Percentiles rank a stretch among this genome's conserved stretches.
These are phyloP conservation scores for Lantana camara DNA, from an alignment of 257 asterid species.

Conservation along the genomic window DNA sequence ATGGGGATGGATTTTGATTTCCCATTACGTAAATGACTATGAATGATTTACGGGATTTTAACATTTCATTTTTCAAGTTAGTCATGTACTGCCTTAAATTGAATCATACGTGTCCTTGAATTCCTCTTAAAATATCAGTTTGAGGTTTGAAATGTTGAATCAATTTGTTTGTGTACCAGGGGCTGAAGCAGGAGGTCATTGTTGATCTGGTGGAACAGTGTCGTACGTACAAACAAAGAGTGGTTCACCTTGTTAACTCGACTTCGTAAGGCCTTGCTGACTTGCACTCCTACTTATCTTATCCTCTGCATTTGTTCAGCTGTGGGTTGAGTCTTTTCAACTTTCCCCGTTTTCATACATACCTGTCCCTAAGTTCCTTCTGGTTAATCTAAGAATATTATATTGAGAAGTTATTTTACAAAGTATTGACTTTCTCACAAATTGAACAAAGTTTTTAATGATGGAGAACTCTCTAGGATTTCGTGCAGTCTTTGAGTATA, in stretches of 20 bases:
- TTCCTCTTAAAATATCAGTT: neutral
- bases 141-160: conserved; percentile 6
- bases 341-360: no score
- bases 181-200: conserved; percentile 91
- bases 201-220: conserved; percentile 98
- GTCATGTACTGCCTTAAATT: conserved; percentile 7
- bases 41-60: conserved; percentile 7
- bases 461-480: conserved; percentile 12
- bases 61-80: conserved; percentile 14
- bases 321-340: conserved; percentile 20
- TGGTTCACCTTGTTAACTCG: conserved; percentile 96
- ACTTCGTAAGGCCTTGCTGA: conserved; percentile 79
- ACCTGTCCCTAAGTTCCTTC: no score
- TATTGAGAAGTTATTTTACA: neutral
- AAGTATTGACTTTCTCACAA: conserved; percentile 3
- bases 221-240: conserved; percentile 93
- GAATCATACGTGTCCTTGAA: conserved; percentile 8
- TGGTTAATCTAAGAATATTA: neutral
- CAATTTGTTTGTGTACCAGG: conserved; percentile 49
- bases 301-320: conserved; percentile 9
- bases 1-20: neutral
- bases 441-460: conserved; percentile 3
- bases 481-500: conserved; percentile 17
- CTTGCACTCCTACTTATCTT: conserved; percentile 21
- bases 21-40: conserved; percentile 5